Percentiles rank a stretch among this genome's conserved stretches.
Evolutionary conservation across 2,329 filamentous ascomycete species (phyloP).

Genomic region (Ophiostoma triangulosporum): DNA sequence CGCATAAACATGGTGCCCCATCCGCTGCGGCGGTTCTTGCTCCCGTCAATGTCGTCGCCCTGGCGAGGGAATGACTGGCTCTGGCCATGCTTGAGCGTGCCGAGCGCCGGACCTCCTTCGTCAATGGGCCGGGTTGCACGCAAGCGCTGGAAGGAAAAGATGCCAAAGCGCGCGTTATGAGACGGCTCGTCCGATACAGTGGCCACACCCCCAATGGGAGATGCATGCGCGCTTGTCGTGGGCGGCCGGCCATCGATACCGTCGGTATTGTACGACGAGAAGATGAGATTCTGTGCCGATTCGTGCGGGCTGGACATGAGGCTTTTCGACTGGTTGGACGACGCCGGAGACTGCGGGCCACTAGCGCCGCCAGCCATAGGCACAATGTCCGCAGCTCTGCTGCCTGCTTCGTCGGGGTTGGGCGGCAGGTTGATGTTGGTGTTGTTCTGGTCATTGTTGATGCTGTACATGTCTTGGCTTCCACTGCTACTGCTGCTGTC

Average conservation of each 20-base stretch:
- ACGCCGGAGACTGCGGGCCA: constrained; percentile 46
- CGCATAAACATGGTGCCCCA: constrained; percentile 47
- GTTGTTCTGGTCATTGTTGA: neutral
- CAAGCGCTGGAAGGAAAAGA: constrained; percentile 50
- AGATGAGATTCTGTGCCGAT: constrained; percentile 45
- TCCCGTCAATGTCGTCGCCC: constrained; percentile 42
- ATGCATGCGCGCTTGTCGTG: constrained; percentile 24
- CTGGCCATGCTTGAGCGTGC: constrained; percentile 55
- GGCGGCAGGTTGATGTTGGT: neutral
- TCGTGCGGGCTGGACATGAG: constrained; percentile 48
- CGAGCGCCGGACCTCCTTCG: constrained; percentile 49
- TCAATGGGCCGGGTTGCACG: constrained; percentile 46
- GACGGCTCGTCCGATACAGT: constrained; percentile 10
- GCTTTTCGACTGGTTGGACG: constrained; percentile 42
- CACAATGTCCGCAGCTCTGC: neutral
- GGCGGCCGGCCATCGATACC: constrained; percentile 31
- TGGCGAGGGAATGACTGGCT: constrained; percentile 64
- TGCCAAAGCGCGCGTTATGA: constrained; percentile 29
- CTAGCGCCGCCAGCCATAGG: constrained; percentile 13
- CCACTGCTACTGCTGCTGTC: constrained; percentile 6
- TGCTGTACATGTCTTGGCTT: constrained; percentile 1
- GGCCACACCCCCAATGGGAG: constrained; percentile 22
- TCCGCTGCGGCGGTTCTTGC: constrained; percentile 38
- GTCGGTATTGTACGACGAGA: constrained; percentile 34
- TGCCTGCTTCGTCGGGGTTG: neutral